These are phyloP conservation scores for Phytophthora tentaculata DNA, from an alignment of 352 stramenopile species.

Conservation along the genomic window DNA sequence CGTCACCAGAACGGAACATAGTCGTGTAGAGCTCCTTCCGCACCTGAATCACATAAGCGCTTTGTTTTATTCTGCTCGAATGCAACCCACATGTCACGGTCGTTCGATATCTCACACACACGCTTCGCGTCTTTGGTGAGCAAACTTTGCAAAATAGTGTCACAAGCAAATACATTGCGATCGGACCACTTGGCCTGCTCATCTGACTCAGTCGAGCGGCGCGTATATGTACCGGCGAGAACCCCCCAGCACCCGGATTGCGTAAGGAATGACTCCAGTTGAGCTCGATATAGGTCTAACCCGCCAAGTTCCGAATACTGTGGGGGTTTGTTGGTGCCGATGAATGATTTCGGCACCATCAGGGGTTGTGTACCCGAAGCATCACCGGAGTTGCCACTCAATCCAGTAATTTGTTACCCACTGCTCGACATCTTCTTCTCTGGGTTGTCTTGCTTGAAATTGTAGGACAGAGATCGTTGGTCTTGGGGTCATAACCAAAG, in stretches of 20 bases:
- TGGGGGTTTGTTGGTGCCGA: constrained; percentile 1
- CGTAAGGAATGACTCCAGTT: background rate
- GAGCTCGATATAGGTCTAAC: constrained; percentile 10
- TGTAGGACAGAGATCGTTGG: background rate
- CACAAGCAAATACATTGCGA: background rate
- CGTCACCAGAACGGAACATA: background rate
- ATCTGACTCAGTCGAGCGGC: background rate
- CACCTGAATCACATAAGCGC: background rate
- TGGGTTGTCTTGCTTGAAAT: background rate
- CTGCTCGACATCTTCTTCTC: background rate
- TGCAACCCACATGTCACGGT: constrained; percentile 7
- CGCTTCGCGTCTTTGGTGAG: constrained; percentile 3
- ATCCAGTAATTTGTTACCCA: background rate
- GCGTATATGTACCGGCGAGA: background rate
- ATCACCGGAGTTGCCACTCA: background rate
- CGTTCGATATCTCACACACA: background rate
- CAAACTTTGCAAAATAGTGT: constrained; percentile 4
- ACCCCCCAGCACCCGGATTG: background rate
- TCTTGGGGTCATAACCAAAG: background rate
- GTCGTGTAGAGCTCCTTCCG: background rate
- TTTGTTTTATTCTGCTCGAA: constrained; percentile 16
- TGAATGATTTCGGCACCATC: background rate
- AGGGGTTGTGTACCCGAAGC: background rate
- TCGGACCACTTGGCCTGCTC: background rate
- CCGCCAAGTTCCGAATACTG: background rate